Base-by-base conservation (phyloP, 2,329 filamentous ascomycete genomes). In the Elsinoe fawcettii region DNA sequence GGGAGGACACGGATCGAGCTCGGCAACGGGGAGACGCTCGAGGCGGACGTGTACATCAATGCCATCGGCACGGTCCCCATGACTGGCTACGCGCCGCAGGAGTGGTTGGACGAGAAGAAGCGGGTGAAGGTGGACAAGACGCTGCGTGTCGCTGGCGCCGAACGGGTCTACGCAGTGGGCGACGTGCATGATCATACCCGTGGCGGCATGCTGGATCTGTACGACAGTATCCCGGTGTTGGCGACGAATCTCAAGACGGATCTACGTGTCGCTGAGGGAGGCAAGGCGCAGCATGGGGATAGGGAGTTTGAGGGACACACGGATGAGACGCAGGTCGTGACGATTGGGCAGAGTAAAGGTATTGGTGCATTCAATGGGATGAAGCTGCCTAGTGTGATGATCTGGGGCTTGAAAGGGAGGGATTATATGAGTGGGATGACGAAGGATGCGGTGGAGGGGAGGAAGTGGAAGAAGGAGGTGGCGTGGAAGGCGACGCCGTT, bases 11-110 rank as follows among this genome's bases (percentile, higher is more conserved):
- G 72, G 3, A 63, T 79, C 22, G 64, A 65, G 2, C 66, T 81
- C 16, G 69, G 67, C 59, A 75, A 78, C 58, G 79, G 79, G 41
- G 69, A 74, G 46, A 71, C 66, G 2, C 62, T 79, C 37, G 70
- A 71, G 1, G 72, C 75, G 2, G 80, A 83, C 62, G 60, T 80
- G 22, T 82, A 78, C 64, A 75, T 83, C 57, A 73, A 75, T 2
- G 77, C 77, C 0, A 73, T 73, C 12, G 80, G 80, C 25, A 75
- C 75, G 11, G 64, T 67, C 6, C 80, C 80, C 0, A 82, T 80
- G 66, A 78, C 74, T 18, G 70, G 69, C 7, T 83, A 75, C 65
- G 67, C 84, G 1, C 78, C 80, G 0, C 54, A 64, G 3, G 64
- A 70, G 5, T 73, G 80, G 39, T 71, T 83, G 2, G 69, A 74